A percentile compares a stretch with the other conserved stretches of the same genome.
Evolutionary conservation across 768 basidiomycete species (phyloP).

Genomic region (Paxillus rubicundulus): DNA sequence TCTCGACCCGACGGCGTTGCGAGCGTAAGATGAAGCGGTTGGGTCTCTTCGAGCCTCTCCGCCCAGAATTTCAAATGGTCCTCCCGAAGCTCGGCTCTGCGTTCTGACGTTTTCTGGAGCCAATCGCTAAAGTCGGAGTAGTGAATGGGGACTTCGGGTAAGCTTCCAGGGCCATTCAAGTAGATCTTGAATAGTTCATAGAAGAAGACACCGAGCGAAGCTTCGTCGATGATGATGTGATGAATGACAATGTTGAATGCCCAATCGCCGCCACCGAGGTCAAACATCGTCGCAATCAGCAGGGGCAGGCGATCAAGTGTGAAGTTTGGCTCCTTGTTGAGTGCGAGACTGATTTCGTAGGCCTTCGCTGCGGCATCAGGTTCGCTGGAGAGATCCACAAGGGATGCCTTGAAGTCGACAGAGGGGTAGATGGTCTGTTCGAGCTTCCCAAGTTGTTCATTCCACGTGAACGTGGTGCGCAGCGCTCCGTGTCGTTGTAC

Average conservation of each 20-base stretch:
- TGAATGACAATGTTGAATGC: conserved; percentile 31
- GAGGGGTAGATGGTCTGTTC: conserved; percentile 30
- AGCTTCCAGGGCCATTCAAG: conserved; percentile 23
- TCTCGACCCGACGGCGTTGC: conserved; percentile 25
- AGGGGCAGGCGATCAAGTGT: conserved; percentile 25
- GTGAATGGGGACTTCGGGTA: conserved; percentile 22
- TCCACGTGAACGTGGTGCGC: conserved; percentile 30
- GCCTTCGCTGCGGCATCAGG: conserved; percentile 23
- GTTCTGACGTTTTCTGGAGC: conserved; percentile 28
- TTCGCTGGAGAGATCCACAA: conserved; percentile 30
- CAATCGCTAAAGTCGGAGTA: conserved; percentile 23
- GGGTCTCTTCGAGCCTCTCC: conserved; percentile 13
- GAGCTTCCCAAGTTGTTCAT: conserved; percentile 28
- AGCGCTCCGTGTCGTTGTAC: conserved; percentile 30
- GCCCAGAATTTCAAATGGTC: conserved; percentile 27
- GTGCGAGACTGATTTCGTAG: conserved; percentile 29
- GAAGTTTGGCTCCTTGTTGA: conserved; percentile 24
- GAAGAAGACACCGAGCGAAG: conserved; percentile 30
- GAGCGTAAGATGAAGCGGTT: conserved; percentile 22
- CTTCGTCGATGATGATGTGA: conserved; percentile 31
- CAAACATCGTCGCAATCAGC: conserved; percentile 26
- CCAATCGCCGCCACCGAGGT: conserved; percentile 18
- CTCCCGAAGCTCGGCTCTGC: conserved; percentile 24
- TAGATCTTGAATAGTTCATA: conserved; percentile 29
- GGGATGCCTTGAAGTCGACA: conserved; percentile 19